Base-by-base conservation (phyloP, 2,329 filamentous ascomycete genomes). In the Fusarium setosum region DNA sequence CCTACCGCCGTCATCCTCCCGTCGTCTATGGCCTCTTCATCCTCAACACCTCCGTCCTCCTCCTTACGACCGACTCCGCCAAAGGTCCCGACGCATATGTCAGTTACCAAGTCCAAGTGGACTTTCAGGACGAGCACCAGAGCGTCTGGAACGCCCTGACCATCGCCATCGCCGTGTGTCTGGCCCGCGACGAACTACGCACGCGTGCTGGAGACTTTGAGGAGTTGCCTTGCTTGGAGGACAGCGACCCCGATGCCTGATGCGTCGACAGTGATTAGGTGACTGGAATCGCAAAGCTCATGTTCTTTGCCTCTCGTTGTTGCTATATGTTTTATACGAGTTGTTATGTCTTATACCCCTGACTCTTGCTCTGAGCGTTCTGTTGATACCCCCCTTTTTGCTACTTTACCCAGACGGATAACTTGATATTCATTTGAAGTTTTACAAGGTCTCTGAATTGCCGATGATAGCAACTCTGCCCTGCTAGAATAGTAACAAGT, bases 81-180 rank as follows among this genome's bases (percentile, higher is more conserved):
- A 77, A 76, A 47, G 77, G 72, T 4, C 68, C 75, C 3, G 42
- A 71, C 5, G 75, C 74, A n/a, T 75, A 77, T 49, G 74, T 82
- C 29, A 82, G 79, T 63, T 82, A 78, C 52, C 81, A 82, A 42
- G 75, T 81, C n/a, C 77, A 80, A 42, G 69, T 77, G 20, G 73
- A 80, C 42, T 81, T 82, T 41, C 71, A 74, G 50, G 75, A 81
- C 40, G 70, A 70, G 11, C 70, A 75, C 17, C 80, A 82, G 65
- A 77, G 79, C 51, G 74, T 82, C 20, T 82, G 81, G 81, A 82
- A 82, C 62, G 81, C 79, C 3, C 65, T 82, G 34, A 82, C 81
- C 5, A 53, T 81, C 10, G 81, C 79, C 9, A 73, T 80, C 20
- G 75, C 75, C 11, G 74, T 76, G 3, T 82, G 80, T 52, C 63